phyloP scores from a whole-genome alignment of 805 yeast species.

The Spathaspora hagerdaliae region DNA sequence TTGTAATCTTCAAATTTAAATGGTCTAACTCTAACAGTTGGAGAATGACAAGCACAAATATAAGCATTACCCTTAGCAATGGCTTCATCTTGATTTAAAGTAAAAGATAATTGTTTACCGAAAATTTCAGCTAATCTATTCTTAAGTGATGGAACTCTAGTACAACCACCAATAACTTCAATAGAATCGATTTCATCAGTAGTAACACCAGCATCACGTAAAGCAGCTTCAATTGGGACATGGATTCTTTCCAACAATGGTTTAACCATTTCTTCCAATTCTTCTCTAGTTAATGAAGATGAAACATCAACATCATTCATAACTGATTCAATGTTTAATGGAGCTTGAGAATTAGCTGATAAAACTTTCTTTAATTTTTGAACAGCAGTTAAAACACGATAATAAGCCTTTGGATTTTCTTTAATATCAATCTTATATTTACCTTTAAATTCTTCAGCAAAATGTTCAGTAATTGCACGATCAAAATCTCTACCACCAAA shows the following conservation, averaged over 20 bases:
- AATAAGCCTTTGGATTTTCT: constrained; percentile 90
- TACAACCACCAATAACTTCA: constrained; percentile 97
- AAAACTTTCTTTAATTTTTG: constrained; percentile 94
- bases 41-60: constrained; percentile 98
- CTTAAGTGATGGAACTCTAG: constrained; percentile 95
- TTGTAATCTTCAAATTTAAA: constrained; percentile 96
- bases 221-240: constrained; percentile 77
- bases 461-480: constrained; percentile 88
- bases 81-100: constrained; percentile 98
- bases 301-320: constrained; percentile 97
- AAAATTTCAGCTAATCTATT: constrained; percentile 73
- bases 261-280: constrained; percentile 81
- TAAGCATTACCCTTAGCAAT: constrained; percentile 99
- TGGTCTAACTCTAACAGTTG: constrained; percentile 97
- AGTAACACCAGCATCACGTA: constrained; percentile 71
- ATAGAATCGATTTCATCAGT: constrained; percentile 79
- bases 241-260: constrained; percentile 77
- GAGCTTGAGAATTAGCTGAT: constrained; percentile 93
- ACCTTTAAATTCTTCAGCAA: constrained; percentile 85
- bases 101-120: constrained; percentile 83
- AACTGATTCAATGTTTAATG: constrained; percentile 90
- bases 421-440: constrained; percentile 93
- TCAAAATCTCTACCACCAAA: constrained; percentile 99
- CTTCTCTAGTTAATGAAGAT: constrained; percentile 82
- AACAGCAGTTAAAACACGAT: constrained; percentile 86